A percentile compares a stretch with the other conserved stretches of the same genome.
phyloP scores from a whole-genome alignment of 495 filamentous ascomycete species.

The Hapsidospora chrysogenum region DNA sequence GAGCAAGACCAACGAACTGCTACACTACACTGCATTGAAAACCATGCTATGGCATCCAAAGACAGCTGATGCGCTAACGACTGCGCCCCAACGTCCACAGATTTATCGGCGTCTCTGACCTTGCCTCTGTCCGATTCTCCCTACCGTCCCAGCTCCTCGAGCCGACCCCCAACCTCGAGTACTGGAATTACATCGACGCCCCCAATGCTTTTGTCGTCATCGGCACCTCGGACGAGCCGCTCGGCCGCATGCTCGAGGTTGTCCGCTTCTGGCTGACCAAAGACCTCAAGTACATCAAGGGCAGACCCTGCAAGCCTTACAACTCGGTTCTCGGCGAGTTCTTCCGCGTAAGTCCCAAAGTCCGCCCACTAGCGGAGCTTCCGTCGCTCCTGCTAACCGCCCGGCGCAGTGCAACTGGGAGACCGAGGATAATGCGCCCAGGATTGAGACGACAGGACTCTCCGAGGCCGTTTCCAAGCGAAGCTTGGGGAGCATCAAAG shows the following conservation, averaged over 20 bases:
- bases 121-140: conserved; percentile 89
- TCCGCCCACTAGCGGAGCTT: too few species aligned
- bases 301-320: conserved; percentile 96
- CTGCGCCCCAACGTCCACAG: too few species aligned
- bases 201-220: conserved; percentile 94
- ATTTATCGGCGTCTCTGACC: conserved; percentile 89
- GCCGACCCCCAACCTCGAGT: conserved; percentile 91
- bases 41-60: too few species aligned
- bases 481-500: conserved; percentile 22
- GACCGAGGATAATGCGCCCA: conserved; percentile 49
- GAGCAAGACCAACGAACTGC: too few species aligned
- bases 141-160: conserved; percentile 89
- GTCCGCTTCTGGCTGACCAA: conserved; percentile 98
- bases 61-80: too few species aligned
- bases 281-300: conserved; percentile 97
- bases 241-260: conserved; percentile 86
- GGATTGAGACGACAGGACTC: conserved; percentile 24
- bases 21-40: too few species aligned
- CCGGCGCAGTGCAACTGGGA: conserved; percentile 73
- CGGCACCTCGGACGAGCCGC: conserved; percentile 76
- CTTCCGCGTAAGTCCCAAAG: conserved; percentile 51
- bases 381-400: too few species aligned
- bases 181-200: conserved; percentile 95
- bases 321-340: conserved; percentile 97
- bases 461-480: conserved; percentile 24